Percentiles rank a stretch among this genome's conserved stretches.
phyloP scores from a whole-genome alignment of 2,329 filamentous ascomycete species.

The Clonostachys chloroleuca region DNA sequence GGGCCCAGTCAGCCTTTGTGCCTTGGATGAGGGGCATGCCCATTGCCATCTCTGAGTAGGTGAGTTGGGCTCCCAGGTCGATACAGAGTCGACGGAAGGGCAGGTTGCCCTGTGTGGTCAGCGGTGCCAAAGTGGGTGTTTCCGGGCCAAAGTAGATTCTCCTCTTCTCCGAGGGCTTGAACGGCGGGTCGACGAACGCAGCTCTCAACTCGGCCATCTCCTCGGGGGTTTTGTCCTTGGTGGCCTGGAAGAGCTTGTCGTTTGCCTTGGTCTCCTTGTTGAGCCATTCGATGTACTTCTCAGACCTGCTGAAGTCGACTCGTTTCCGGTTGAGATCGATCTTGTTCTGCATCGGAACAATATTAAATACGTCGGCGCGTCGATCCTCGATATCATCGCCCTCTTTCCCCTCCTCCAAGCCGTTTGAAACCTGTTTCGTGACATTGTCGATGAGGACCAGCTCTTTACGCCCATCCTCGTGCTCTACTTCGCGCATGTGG shows the following conservation, averaged over 20 bases:
- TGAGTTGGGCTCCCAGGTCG: conserved; percentile 84
- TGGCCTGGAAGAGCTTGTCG: conserved; percentile 32
- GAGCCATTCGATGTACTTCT: conserved; percentile 74
- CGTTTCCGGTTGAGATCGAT: conserved; percentile 71
- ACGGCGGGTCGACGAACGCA: conserved; percentile 77
- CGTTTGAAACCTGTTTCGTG: neutral
- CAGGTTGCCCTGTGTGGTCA: conserved; percentile 95
- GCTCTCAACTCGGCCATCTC: conserved; percentile 69
- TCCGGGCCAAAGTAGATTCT: conserved; percentile 90
- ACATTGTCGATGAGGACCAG: conserved; percentile 59
- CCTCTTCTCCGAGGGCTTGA: conserved; percentile 89
- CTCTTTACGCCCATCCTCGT: conserved; percentile 77
- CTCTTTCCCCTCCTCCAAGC: conserved; percentile 14
- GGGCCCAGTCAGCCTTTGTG: conserved; percentile 86
- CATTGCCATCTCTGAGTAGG: conserved; percentile 98
- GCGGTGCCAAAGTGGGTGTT: conserved; percentile 86
- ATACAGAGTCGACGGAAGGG: conserved; percentile 90
- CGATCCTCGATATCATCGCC: conserved; percentile 40
- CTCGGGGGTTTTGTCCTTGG: conserved; percentile 33
- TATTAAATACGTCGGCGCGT: conserved; percentile 69
- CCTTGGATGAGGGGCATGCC: conserved; percentile 85
- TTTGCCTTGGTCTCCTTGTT: conserved; percentile 51
- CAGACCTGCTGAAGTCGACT: conserved; percentile 65
- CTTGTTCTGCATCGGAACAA: conserved; percentile 66
- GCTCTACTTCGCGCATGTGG: conserved; percentile 77